Percentiles rank a stretch among this genome's conserved stretches.
These are phyloP conservation scores for Mesembryanthemum crystallinum DNA, from an alignment of 148 eudicot species.

Conservation along the genomic window DNA sequence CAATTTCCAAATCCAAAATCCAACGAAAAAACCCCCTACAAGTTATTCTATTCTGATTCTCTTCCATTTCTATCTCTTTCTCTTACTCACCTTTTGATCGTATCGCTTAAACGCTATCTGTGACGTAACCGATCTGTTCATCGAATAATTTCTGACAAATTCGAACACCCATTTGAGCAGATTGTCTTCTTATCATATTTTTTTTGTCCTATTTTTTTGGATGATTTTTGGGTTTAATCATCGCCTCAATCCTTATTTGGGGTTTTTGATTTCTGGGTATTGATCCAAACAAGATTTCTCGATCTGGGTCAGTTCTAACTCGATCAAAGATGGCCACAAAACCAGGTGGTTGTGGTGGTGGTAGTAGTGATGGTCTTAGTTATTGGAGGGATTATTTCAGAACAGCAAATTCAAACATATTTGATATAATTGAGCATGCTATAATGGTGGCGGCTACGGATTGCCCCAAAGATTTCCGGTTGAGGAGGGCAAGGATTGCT, in stretches of 20 bases:
- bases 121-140: slow-evolving; percentile 7
- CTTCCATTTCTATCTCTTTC: not conserved
- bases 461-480: slow-evolving; percentile 63
- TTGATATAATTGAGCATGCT: slow-evolving; percentile 70
- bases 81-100: slow-evolving; percentile 3
- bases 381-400: slow-evolving; percentile 75
- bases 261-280: slow-evolving; percentile 36
- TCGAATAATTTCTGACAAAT: slow-evolving; percentile 16
- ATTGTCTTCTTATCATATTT: not conserved
- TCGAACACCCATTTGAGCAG: not conserved
- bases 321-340: slow-evolving; percentile 40
- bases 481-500: slow-evolving; percentile 62
- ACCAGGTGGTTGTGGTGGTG: slow-evolving; percentile 29
- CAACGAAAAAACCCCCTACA: not conserved
- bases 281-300: slow-evolving; percentile 17
- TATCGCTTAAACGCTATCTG: slow-evolving; percentile 5
- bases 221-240: slow-evolving; percentile 13
- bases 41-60: slow-evolving; percentile 19
- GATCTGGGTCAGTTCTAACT: slow-evolving; percentile 44
- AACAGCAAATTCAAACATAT: slow-evolving; percentile 56
- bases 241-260: slow-evolving; percentile 5
- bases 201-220: not conserved
- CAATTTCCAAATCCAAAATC: slow-evolving; percentile 17
- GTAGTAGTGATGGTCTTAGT: slow-evolving; percentile 31
- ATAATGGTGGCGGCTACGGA: slow-evolving; percentile 82